phyloP scores from a whole-genome alignment of 306 rosid genomes.

The Crotalaria pallida region DNA sequence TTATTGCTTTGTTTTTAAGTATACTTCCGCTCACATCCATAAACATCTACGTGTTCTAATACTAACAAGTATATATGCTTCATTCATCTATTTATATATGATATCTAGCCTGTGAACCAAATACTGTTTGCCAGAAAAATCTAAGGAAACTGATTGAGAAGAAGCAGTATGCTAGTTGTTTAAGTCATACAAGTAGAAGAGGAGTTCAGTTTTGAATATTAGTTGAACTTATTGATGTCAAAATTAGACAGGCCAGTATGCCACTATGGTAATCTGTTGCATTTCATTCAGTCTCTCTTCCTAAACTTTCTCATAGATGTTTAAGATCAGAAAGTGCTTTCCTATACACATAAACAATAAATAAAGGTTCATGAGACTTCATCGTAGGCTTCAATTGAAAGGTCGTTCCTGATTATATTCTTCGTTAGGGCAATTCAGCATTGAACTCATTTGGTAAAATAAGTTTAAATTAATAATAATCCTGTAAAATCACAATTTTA shows the following conservation, averaged over 20 bases:
- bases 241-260: neutral
- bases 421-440: neutral
- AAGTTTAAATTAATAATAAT: neutral
- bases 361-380: neutral
- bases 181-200: neutral
- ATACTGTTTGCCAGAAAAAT: neutral
- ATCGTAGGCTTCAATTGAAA: neutral
- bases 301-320: neutral
- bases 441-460: neutral
- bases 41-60: neutral
- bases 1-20: too few species aligned
- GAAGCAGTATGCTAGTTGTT: neutral
- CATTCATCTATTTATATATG: neutral
- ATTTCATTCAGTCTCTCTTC: neutral
- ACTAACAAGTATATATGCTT: neutral
- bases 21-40: neutral
- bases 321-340: neutral
- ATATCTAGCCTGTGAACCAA: neutral
- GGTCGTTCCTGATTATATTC: neutral
- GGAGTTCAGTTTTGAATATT: neutral
- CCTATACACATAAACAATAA: neutral
- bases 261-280: neutral
- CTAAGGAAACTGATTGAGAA: neutral
- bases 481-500: neutral
- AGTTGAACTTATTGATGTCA: neutral